Conservation (phyloP, 1,284 basidiomycete species). For the Apiotrichum mycotoxinovorans region DNA sequence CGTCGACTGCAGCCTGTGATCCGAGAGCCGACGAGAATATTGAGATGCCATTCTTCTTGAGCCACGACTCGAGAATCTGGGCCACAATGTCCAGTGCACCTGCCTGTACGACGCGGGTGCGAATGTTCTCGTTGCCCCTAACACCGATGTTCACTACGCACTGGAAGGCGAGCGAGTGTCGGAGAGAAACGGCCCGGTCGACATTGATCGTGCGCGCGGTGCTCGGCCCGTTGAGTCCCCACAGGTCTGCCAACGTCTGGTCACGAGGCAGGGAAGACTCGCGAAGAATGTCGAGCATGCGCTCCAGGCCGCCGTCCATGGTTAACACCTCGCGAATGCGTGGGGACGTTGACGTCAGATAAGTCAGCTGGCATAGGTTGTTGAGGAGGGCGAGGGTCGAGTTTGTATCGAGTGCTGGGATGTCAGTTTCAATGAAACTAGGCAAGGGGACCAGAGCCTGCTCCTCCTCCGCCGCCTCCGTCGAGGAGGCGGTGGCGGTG, state of each 20-base stretch:
- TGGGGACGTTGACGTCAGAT: constrained; percentile 94
- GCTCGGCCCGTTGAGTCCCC: constrained; percentile 49
- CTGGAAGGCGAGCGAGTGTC: constrained; percentile 90
- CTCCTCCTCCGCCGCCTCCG: too few relatives aligned
- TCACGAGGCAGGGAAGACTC: constrained; percentile 60
- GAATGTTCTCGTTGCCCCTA: constrained; percentile 85
- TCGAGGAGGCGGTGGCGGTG: too few relatives aligned
- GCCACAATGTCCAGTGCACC: constrained; percentile 93
- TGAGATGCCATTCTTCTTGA: constrained; percentile 67
- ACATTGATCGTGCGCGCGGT: constrained; percentile 53
- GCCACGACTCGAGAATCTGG: constrained; percentile 89
- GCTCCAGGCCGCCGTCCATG: constrained; percentile 92
- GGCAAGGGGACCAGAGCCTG: neutral
- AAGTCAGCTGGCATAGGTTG: constrained; percentile 92
- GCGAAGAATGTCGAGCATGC: constrained; percentile 87
- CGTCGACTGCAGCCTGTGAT: constrained; percentile 62
- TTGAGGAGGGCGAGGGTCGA: constrained; percentile 90
- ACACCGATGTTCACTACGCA: constrained; percentile 98
- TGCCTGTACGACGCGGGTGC: constrained; percentile 90
- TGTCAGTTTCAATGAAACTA: neutral
- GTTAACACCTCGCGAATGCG: constrained; percentile 98
- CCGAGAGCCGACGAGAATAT: constrained; percentile 47
- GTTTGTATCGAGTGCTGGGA: constrained; percentile 83
- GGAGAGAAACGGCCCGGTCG: constrained; percentile 78
- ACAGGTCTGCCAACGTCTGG: constrained; percentile 43